Evolutionary conservation across 2,329 filamentous ascomycete species (phyloP), one percentile per base, ranked within the genome.

Genomic region (Talaromyces sp.): DNA sequence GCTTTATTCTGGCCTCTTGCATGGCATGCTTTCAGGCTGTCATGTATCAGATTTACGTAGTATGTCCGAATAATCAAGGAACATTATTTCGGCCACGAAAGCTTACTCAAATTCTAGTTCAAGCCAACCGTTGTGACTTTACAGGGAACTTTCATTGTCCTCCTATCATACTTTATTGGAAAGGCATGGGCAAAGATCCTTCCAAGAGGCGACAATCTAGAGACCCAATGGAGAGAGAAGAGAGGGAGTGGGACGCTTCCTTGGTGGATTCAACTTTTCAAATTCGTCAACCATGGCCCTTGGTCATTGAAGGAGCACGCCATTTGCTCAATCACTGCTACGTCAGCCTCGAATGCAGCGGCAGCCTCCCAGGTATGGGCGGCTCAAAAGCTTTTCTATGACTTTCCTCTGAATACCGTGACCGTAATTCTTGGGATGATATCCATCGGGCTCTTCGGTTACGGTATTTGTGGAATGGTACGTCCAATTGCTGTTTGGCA

Each of bases 251-350:
- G 75, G 2, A 71, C 72, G 27, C 64, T 67, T 14, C 81, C 81
- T 0, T 19, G 56, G 1, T 77, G 69, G 64, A 77, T 83, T 41
- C 57, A 50, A 1, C 10, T 73, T 14, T 29, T 76, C 14, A 70
- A 67, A 6, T 77, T 84, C 43, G 19, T 85, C 58, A 85, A 85
- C 57, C 68, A 68, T 4, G 77, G 81, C 0, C 75, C 75, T 0
- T 85, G 79, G 77, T 72, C 70, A 24, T 66, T 84, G 29, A 85
- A 85, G 57, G 82, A 85, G 60, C 82, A 85, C 32, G 71, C 80
- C 0, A 74, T 84, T 1, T 79, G 77, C 56, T 61, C 80, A 44
- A 81, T 83, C 61, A 83, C 79, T 1, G 80, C 81, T 1, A 80
- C 79, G 0, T 80, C 80, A 0, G 81, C 79, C 0, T 81, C 78